Evolutionary conservation across 805 yeast species (phyloP).

Genomic region (Wickerhamiella parazyma): DNA sequence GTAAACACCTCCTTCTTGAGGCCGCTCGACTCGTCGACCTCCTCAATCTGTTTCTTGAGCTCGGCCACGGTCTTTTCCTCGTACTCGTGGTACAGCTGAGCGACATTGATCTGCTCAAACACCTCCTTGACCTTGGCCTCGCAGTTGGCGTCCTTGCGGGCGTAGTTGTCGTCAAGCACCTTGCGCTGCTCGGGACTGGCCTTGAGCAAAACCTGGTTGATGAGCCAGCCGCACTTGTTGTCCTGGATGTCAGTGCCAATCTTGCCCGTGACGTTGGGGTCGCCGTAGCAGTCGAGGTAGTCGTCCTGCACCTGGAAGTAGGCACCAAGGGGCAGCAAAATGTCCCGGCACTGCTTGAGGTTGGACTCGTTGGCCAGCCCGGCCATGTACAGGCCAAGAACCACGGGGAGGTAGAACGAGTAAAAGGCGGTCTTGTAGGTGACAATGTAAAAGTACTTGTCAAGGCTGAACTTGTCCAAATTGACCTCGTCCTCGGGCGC

Average conservation of each 20-base stretch:
- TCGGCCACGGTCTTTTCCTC: slow-evolving; percentile 66
- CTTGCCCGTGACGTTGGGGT: slow-evolving; percentile 94
- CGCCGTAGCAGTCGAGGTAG: slow-evolving; percentile 91
- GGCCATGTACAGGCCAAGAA: slow-evolving; percentile 86
- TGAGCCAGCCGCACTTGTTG: slow-evolving; percentile 96
- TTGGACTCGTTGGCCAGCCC: slow-evolving; percentile 61
- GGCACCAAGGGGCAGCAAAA: slow-evolving; percentile 89
- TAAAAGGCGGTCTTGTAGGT: slow-evolving; percentile 95
- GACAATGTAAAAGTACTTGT: slow-evolving; percentile 89
- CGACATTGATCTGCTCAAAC: slow-evolving; percentile 61
- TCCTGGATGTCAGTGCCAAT: slow-evolving; percentile 98
- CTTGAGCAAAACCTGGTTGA: slow-evolving; percentile 77
- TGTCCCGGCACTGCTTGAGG: slow-evolving; percentile 74
- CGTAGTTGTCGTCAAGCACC: slow-evolving; percentile 77
- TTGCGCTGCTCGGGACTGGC: slow-evolving; percentile 71
- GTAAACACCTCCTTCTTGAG: slow-evolving; percentile 77
- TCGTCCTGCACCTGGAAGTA: slow-evolving; percentile 99
- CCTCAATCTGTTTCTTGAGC: slow-evolving; percentile 49
- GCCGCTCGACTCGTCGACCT: slow-evolving; percentile 83
- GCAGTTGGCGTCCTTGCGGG: slow-evolving; percentile 54
- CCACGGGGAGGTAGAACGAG: slow-evolving; percentile 94
- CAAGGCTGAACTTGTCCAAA: slow-evolving; percentile 69
- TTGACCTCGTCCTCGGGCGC: slow-evolving; percentile 96
- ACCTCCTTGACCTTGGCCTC: slow-evolving; percentile 63
- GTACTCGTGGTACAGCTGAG: slow-evolving; percentile 56